Base-by-base conservation (phyloP, 1,284 basidiomycete species). In the Pterulicium gracile region DNA sequence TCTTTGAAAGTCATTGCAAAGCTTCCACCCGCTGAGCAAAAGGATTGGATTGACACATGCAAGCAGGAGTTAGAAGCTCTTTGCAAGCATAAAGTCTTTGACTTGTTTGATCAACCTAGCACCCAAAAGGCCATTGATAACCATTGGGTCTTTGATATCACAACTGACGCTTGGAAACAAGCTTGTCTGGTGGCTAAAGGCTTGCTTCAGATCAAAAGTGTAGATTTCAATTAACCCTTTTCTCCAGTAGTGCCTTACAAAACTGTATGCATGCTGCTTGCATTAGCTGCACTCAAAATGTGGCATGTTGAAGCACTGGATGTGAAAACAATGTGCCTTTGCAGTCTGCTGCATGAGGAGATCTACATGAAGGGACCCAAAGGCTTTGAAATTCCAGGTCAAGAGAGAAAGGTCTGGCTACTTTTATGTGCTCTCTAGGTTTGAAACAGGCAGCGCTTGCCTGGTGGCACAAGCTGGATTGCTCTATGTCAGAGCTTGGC, bases 181-280 rank as follows among this genome's bases (percentile, higher is more conserved):
- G 67, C 64, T 1, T 5, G 61, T 15, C 56, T 74, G 0, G 64
- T 72, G 3, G 68, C 65, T 3, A 62, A 67, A 49, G 70, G 67
- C 3, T 74, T 69, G 52, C 56, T 55, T 24, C 63, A 69, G 46
- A 41, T 59, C 1, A 50, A 60, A 42, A 66, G 62, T 1, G 45
- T 68, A 15, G 58, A 67, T 49, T 66, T 54, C 43, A 46, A 64
- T 47, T 58, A 73, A n/a, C 68, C 66, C 0, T 73, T 63, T 50
- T 62, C 66, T 1, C 68, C 68, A 0, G 65, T 70, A 0, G 59
- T 62, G 2, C 50, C 59, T 0, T 57, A 60, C 35, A 55, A 65
- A 14, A 61, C 65, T 0, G 49, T 70, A 0, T 52, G 65, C 1
- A 17, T 66, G 0, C 47, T 73, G 14, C 50, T 65, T 13, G 57